Conservation (phyloP, 2,329 filamentous ascomycete species). For the Talaromyces amestolkiae region DNA sequence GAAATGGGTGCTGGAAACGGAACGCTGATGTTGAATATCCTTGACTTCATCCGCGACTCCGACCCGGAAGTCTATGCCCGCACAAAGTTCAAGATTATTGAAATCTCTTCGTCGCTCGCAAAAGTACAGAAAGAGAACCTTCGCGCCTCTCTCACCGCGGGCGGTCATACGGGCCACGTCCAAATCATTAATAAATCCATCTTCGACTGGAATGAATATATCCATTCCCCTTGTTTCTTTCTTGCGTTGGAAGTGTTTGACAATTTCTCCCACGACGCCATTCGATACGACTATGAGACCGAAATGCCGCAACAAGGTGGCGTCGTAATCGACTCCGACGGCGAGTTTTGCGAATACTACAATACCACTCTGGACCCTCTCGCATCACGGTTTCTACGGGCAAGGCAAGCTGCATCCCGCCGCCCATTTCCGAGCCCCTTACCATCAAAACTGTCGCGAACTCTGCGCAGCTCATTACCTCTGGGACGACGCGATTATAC, state of each 20-base stretch:
- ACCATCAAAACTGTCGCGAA: slow-evolving; percentile 55
- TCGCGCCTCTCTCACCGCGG: slow-evolving; percentile 61
- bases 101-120: slow-evolving; percentile 83
- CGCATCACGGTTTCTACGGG: slow-evolving; percentile 75
- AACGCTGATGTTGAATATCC: slow-evolving; percentile 95
- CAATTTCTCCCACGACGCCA: slow-evolving; percentile 92
- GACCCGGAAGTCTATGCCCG: slow-evolving; percentile 91
- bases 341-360: slow-evolving; percentile 96
- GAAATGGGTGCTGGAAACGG: slow-evolving; percentile 98
- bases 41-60: slow-evolving; percentile 88
- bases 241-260: slow-evolving; percentile 97
- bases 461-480: slow-evolving; percentile 63
- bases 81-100: slow-evolving; percentile 92
- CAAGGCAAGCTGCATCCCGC: slow-evolving; percentile 70
- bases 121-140: slow-evolving; percentile 72
- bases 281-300: slow-evolving; percentile 83
- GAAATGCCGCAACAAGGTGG: slow-evolving; percentile 82
- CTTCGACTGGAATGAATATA: slow-evolving; percentile 86
- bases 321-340: slow-evolving; percentile 77
- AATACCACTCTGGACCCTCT: slow-evolving; percentile 75
- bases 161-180: slow-evolving; percentile 78
- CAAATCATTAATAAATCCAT: slow-evolving; percentile 94
- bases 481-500: slow-evolving; percentile 70
- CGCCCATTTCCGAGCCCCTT: slow-evolving; percentile 44
- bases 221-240: slow-evolving; percentile 95